Evolutionary conservation across 805 yeast species (phyloP), one percentile per base, ranked within the genome.

Genomic region (Scheffersomyces spartinae): DNA sequence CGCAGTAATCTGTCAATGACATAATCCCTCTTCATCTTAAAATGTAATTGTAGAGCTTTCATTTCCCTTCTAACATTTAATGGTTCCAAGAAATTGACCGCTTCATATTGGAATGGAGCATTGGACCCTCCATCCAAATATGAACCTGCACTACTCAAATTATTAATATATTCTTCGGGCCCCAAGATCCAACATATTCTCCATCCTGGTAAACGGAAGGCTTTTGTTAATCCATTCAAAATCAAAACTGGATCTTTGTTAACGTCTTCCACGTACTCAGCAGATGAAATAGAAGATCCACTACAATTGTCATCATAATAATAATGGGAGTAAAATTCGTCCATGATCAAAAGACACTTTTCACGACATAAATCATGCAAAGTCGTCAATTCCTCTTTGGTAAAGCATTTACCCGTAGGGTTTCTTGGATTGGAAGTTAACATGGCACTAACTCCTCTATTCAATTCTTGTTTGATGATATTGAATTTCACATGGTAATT

Each of bases 161-260:
- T 68, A 26, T 51, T 53, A 34, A 71, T 66, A 40, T 71, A 71
- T 26, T 66, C 71, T 37, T 68, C 74, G 10, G 78, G 78, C 1
- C 77, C 78, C 31, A 71, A 51, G 27, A 71, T 57, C 78, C 78
- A 71, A 36, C 76, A 70, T 7, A 66, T 64, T 47, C 78, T 55
- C 76, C 76, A 71, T 2, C 78, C 78, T 2, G 78, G 78, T 24
- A 71, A 55, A 32, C 78, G 54, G 50, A 71, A 71, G 2, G 72
- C 70, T 45, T 71, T 71, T 25, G 78, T 71, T 19, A 71, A 52
- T 1, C 78, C 78, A 43, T 71, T 74, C 32, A 71, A 55, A 30
- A 71, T 68, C 36, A 71, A 55, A 6, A 71, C 78, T 0, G 76
- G 77, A 38, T 71, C 78, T 27, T 47, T 47, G 37, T 71, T 62